phyloP scores from a whole-genome alignment of 1,284 basidiomycete genomes.

The Apiotrichum akiyoshidainum region DNA sequence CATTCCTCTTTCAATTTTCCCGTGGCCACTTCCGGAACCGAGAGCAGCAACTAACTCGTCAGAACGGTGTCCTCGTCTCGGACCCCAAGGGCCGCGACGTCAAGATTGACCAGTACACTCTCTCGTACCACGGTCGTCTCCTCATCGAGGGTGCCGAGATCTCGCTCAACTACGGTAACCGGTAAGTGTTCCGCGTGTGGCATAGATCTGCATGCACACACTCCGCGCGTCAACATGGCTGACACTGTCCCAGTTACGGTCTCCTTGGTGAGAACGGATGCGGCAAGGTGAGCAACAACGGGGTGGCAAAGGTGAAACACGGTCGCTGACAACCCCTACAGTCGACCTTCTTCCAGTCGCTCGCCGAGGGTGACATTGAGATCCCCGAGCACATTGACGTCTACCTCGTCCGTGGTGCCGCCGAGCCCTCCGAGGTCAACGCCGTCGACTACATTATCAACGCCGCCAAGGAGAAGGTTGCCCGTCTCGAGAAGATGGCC shows the following conservation, averaged over 20 bases:
- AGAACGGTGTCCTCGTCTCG: conserved; percentile 83
- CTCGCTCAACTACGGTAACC: conserved; percentile 92
- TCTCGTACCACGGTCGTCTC: conserved; percentile 95
- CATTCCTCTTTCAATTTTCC: no score
- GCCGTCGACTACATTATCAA: conserved; percentile 94
- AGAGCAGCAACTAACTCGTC: neutral
- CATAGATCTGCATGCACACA: no score
- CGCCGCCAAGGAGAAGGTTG: conserved; percentile 90
- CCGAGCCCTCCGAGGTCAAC: conserved; percentile 92
- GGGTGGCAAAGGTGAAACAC: neutral
- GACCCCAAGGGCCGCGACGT: conserved; percentile 91
- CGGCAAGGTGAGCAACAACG: conserved; percentile 60
- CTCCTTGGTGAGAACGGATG: conserved; percentile 95
- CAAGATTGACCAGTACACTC: conserved; percentile 93
- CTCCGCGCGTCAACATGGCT: neutral
- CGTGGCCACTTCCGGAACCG: no score
- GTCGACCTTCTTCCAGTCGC: conserved; percentile 57
- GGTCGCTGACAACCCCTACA: conserved; percentile 13
- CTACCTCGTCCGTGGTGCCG: conserved; percentile 93
- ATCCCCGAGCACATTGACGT: conserved; percentile 94
- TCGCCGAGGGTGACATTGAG: conserved; percentile 88
- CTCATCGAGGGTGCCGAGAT: conserved; percentile 87
- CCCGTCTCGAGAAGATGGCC: conserved; percentile 89
- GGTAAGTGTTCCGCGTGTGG: conserved; percentile 52
- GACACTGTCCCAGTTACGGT: conserved; percentile 60